Base-by-base conservation (phyloP, 2,329 filamentous ascomycete genomes). In the Elsinoe perseae region DNA sequence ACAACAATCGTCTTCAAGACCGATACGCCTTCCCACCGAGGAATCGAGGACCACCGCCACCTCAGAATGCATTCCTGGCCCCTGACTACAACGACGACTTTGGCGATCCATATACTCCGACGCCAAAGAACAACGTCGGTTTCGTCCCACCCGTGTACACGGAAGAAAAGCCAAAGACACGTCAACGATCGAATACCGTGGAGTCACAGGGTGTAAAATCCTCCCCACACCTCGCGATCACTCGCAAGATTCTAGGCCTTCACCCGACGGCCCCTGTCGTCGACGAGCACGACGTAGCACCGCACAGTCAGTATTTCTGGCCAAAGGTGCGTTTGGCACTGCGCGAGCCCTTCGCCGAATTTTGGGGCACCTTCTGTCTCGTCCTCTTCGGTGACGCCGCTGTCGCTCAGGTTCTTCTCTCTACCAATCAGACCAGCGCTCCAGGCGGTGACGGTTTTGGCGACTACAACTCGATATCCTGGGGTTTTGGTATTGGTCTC, bases 331-430 rank as follows among this genome's bases (percentile, higher is more conserved):
- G 71, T 16, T 30, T 66, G 4, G 66, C 65, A 1, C 60, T 75
- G 21, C 65, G 73, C 57, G 73, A 75, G 59, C 72, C 73, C 0
- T 72, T 75, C 28, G 68, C 72, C 0, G 73, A 75, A 58, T 75
- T 75, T 61, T 73, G 70, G 60, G 73, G 73, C 1, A 66, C 68
- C 0, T 66, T 70, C 18, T 68, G 73, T 27, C 68, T 75, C 64
- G 67, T 74, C 2, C 64, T 73, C 56, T 76, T 75, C 58, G 73
- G 72, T n/a, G 64, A 75, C 59, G 73, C 72, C 4, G 65, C 68
- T 25, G 71, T 75, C 12, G 73, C 73, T 1, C 73, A 75, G 56
- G 72, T 74, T 0, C 52, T 75, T 14, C 63, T 75, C 21, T 70
- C 67, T 27, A 64, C 66, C 0, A 68, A 68, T 0, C 64, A 72